A percentile compares a stretch with the other conserved stretches of the same genome.
Evolutionary conservation across 805 yeast species (phyloP).

Genomic region (Candida sakaeoensis): DNA sequence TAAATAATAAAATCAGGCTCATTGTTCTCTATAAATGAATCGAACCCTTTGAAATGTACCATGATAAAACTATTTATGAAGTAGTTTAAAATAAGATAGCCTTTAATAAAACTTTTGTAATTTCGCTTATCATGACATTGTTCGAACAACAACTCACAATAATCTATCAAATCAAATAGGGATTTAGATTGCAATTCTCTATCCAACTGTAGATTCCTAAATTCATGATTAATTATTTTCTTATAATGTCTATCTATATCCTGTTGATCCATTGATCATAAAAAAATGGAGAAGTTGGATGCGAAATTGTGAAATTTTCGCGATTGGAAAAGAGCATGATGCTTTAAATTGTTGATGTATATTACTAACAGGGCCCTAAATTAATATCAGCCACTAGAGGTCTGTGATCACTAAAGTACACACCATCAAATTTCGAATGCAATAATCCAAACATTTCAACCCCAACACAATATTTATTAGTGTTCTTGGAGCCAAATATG

Average conservation of each 20-base stretch:
- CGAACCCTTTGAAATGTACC: constrained; percentile 41
- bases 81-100: constrained; percentile 40
- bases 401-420: constrained; percentile 34
- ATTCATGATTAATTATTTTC: constrained; percentile 30
- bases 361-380: background rate
- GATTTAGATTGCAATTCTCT: constrained; percentile 24
- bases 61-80: constrained; percentile 40
- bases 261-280: constrained; percentile 3
- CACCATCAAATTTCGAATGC: constrained; percentile 30
- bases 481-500: constrained; percentile 25
- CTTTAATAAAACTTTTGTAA: constrained; percentile 27
- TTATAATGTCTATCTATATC: constrained; percentile 19
- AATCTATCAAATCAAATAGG: constrained; percentile 39
- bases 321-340: background rate
- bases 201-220: constrained; percentile 36
- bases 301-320: background rate
- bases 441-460: constrained; percentile 26
- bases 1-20: constrained; percentile 40
- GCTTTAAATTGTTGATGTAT: background rate
- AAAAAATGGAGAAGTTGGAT: background rate
- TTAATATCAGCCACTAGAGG: constrained; percentile 30
- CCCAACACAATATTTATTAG: constrained; percentile 11
- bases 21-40: constrained; percentile 31
- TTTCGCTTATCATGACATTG: constrained; percentile 14
- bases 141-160: constrained; percentile 37